These are phyloP conservation scores for Salix viminalis DNA, from an alignment of 345 rosid species.

Conservation along the genomic window DNA sequence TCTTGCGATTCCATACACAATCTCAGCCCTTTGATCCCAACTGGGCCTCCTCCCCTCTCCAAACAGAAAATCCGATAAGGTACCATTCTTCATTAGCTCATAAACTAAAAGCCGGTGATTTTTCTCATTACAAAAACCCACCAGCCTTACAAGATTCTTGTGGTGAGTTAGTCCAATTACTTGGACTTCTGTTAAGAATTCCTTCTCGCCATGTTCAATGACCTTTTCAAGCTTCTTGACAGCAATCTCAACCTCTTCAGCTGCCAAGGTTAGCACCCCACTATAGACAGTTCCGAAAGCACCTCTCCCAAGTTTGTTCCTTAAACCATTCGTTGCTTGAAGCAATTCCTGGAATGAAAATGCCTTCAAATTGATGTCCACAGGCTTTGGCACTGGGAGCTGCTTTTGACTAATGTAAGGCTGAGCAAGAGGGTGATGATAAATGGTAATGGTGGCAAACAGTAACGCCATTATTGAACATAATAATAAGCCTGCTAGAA, in stretches of 20 bases:
- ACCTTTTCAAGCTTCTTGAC: slow-evolving; percentile 39
- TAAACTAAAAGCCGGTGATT: slow-evolving; percentile 38
- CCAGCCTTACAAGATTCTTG: slow-evolving; percentile 43
- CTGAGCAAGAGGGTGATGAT: slow-evolving; percentile 22
- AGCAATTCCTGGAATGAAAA: slow-evolving; percentile 38
- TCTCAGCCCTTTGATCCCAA: slow-evolving; percentile 38
- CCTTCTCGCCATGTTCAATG: slow-evolving; percentile 32
- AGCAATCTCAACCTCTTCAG: slow-evolving; percentile 32
- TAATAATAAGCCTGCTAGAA: slow-evolving; percentile 12
- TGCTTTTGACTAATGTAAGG: neutral
- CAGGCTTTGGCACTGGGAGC: slow-evolving; percentile 11
- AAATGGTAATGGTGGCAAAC: slow-evolving; percentile 20
- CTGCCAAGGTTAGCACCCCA: slow-evolving; percentile 22
- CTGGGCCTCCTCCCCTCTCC: slow-evolving; percentile 23
- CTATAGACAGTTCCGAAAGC: slow-evolving; percentile 41
- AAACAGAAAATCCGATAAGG: slow-evolving; percentile 33
- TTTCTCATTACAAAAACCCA: slow-evolving; percentile 39
- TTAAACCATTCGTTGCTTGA: slow-evolving; percentile 33
- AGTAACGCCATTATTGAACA: slow-evolving; percentile 16
- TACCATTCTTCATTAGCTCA: slow-evolving; percentile 39
- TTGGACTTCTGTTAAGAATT: slow-evolving; percentile 41
- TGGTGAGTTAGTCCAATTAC: slow-evolving; percentile 43
- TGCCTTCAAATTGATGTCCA: slow-evolving; percentile 32
- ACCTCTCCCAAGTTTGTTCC: slow-evolving; percentile 41
- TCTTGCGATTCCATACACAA: slow-evolving; percentile 28